A percentile compares a stretch with the other conserved stretches of the same genome.
These are phyloP conservation scores for Daldinia sp. DNA, from an alignment of 2,329 filamentous ascomycete genomes.

Conservation along the genomic window DNA sequence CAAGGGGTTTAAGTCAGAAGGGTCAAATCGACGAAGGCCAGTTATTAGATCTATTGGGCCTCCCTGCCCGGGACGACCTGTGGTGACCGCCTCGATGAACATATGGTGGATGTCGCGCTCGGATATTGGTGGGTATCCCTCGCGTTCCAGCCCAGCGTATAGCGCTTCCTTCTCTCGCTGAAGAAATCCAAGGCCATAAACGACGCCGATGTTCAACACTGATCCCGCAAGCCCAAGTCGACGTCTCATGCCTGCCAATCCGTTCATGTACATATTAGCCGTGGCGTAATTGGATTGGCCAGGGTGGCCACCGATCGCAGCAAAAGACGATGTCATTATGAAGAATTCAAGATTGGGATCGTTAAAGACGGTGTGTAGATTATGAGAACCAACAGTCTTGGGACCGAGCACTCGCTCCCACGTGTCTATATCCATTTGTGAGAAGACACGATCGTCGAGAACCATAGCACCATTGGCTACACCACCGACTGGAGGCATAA, in stretches of 20 bases:
- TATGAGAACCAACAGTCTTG: conserved; percentile 52
- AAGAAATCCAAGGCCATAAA: conserved; percentile 55
- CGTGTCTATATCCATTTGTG: conserved; percentile 51
- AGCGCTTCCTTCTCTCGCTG: conserved; percentile 52
- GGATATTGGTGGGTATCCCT: conserved; percentile 58
- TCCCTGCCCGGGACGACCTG: conserved; percentile 47
- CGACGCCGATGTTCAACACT: conserved; percentile 56
- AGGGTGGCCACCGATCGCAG: conserved; percentile 54
- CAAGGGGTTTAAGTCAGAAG: conserved; percentile 44
- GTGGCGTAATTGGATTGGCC: conserved; percentile 57
- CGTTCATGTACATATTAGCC: conserved; percentile 59
- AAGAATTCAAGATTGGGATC: conserved; percentile 52
- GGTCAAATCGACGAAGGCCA: conserved; percentile 51
- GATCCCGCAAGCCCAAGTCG: conserved; percentile 49
- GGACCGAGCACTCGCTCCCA: conserved; percentile 51
- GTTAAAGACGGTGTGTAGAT: conserved; percentile 51
- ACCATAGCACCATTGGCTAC: conserved; percentile 57
- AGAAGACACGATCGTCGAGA: conserved; percentile 53
- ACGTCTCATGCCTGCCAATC: conserved; percentile 50
- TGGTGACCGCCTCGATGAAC: conserved; percentile 59
- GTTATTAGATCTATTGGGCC: conserved; percentile 50
- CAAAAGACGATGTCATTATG: conserved; percentile 57
- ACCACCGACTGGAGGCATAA: conserved; percentile 49
- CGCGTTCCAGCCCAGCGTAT: conserved; percentile 52
- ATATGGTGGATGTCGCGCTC: conserved; percentile 61